Base-by-base conservation (phyloP, 2,329 filamentous ascomycete species). In the Elsinoe perseae region DNA sequence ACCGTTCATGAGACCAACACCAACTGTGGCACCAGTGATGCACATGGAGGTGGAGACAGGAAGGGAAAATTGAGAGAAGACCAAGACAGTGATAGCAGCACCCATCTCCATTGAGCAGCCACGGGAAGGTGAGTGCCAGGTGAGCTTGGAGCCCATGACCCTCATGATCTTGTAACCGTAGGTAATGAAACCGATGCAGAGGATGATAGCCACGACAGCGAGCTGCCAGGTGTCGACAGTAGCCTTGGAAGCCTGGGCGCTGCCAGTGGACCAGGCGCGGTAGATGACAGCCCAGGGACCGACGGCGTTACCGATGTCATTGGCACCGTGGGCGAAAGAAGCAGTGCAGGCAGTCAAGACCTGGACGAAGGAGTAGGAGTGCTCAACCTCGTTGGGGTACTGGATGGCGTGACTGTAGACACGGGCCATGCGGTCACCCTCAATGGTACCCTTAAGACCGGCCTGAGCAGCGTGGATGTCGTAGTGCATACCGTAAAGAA, bases 391-490 rank as follows among this genome's bases (percentile, higher is more conserved):
- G 69, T 85, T 85, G 63, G 83, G 77, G 68, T 79, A 85, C 65
- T 83, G 81, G 25, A 75, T 69, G 1, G 79, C 81, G 25, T 73
- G 75, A 14, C 79, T 79, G 64, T 84, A 67, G 12, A 80, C 75
- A 3, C 84, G 77, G 27, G 74, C 75, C 56, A 86, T 84, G 82
- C 87, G 84, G 32, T 73, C 73, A 58, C 86, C 87, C 59, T 90
- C 86, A 5, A 86, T 86, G 1, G 86, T 89, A 20, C 86, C 86
- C 10, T 75, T 67, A 43, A 88, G 78, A 66, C 87, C 87, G 54
- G 77, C 76, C 75, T 90, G 87, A 3, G 85, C 85, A 50, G 80
- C 78, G 77, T 91, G 87, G 65, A 91, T 92, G 63, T 92, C 87
- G 73, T 91, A 92, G 77, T 91, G 77, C 23, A 85, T 68, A 69